These are phyloP conservation scores for Ambrosia artemisiifolia DNA, from an alignment of 129 eudicot species.

Conservation along the genomic window DNA sequence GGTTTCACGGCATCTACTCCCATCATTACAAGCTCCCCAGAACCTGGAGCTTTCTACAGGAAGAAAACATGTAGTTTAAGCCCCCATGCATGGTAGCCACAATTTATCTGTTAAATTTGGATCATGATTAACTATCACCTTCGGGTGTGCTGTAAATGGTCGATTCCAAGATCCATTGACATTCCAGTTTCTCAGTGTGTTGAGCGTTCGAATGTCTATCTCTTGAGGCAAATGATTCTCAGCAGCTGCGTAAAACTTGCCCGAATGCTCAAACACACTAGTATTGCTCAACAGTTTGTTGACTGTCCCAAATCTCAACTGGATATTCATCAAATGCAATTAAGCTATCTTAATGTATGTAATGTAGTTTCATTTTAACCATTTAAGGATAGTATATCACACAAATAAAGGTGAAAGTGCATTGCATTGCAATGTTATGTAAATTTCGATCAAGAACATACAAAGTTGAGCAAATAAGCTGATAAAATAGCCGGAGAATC, in stretches of 20 bases:
- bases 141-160: conserved; percentile 76
- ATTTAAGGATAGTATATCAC: neutral
- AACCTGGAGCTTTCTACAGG: conserved; percentile 58
- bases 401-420: no score
- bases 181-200: conserved; percentile 55
- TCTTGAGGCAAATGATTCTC: conserved; percentile 76
- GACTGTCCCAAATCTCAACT: conserved; percentile 57
- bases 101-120: neutral
- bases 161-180: conserved; percentile 55
- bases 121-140: conserved; percentile 34
- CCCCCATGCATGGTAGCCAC: neutral
- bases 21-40: conserved; percentile 67
- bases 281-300: conserved; percentile 63
- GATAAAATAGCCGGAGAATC: conserved; percentile 54
- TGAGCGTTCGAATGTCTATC: conserved; percentile 46
- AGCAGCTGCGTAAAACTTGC: conserved; percentile 49
- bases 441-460: conserved; percentile 13
- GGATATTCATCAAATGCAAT: neutral
- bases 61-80: conserved; percentile 3
- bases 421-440: neutral
- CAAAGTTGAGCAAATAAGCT: conserved; percentile 59
- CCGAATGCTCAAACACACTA: conserved; percentile 63
- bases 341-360: neutral
- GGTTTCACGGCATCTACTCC: conserved; percentile 64
- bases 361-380: neutral